Percentiles rank a stretch among this genome's conserved stretches.
These are phyloP conservation scores for Solanum piurae DNA, from an alignment of 257 asterid species.

Conservation along the genomic window DNA sequence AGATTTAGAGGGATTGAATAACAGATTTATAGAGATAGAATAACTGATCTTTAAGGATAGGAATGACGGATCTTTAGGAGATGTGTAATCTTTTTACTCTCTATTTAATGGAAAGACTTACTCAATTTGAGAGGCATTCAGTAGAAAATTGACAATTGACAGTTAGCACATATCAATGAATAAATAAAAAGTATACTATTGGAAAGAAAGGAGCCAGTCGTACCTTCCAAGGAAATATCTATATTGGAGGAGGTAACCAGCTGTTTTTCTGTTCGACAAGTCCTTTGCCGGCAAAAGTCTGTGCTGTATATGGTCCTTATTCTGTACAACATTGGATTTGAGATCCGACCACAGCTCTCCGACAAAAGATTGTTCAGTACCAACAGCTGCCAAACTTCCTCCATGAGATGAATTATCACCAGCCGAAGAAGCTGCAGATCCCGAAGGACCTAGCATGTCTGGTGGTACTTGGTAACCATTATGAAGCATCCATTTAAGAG, in stretches of 20 bases:
- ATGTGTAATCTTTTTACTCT: not conserved
- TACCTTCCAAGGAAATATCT: constrained; percentile 78
- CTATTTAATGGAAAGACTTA: not conserved
- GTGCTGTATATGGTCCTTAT: constrained; percentile 35
- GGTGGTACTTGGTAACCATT: constrained; percentile 70
- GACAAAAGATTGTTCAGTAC: constrained; percentile 39
- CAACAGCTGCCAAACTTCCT: constrained; percentile 15
- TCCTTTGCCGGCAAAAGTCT: constrained; percentile 57
- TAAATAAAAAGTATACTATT: not conserved
- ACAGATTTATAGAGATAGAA: not conserved
- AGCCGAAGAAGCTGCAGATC: constrained; percentile 13
- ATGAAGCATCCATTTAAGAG: constrained; percentile 80
- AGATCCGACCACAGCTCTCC: constrained; percentile 62
- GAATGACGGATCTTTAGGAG: not conserved
- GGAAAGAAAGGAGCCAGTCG: not conserved
- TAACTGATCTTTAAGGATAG: not conserved
- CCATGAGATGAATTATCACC: constrained; percentile 19
- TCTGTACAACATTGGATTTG: constrained; percentile 39
- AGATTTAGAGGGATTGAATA: not conserved
- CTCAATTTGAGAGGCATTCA: not conserved
- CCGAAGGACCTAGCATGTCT: constrained; percentile 43
- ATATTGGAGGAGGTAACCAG: constrained; percentile 51
- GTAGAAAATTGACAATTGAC: not conserved
- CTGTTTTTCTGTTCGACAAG: constrained; percentile 69
- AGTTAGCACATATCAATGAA: not conserved